Percentiles rank a stretch among this genome's conserved stretches.
Conservation (phyloP, 495 filamentous ascomycete species). For the Daldinia caldariorum region DNA sequence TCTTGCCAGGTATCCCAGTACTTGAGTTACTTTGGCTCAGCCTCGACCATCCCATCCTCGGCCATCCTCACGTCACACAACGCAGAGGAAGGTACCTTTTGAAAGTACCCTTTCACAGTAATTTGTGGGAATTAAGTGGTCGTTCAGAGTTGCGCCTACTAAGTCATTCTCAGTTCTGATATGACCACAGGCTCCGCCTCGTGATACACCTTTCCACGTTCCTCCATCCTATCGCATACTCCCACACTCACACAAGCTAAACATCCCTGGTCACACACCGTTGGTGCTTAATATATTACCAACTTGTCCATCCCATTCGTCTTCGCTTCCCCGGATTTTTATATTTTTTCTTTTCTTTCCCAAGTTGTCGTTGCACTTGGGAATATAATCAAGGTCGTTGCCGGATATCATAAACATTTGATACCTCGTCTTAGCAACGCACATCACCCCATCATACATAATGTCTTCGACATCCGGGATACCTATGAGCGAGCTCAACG, state of each 20-base stretch:
- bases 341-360: slow-evolving; percentile 25
- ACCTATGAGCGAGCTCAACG: slow-evolving; percentile 66
- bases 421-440: slow-evolving; percentile 26
- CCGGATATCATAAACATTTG: slow-evolving; percentile 11
- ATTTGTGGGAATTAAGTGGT: slow-evolving; percentile 32
- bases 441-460: slow-evolving; percentile 30
- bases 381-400: slow-evolving; percentile 20
- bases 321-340: slow-evolving; percentile 40
- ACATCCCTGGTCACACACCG: slow-evolving; percentile 25
- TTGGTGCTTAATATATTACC: slow-evolving; percentile 36
- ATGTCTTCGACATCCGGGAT: slow-evolving; percentile 55
- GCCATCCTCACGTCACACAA: slow-evolving; percentile 46
- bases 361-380: slow-evolving; percentile 10
- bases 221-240: slow-evolving; percentile 32
- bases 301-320: slow-evolving; percentile 22
- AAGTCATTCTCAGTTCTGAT: slow-evolving; percentile 40
- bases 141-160: slow-evolving; percentile 41
- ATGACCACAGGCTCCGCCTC: slow-evolving; percentile 47
- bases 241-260: slow-evolving; percentile 13
- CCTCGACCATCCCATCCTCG: slow-evolving; percentile 44
- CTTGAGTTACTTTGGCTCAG: slow-evolving; percentile 26
- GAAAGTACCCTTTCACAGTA: slow-evolving; percentile 27
- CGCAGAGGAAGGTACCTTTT: slow-evolving; percentile 41
- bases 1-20: slow-evolving; percentile 35
- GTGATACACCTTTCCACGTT: slow-evolving; percentile 45